Base-by-base conservation (phyloP, 495 filamentous ascomycete species). In the Penicillium verhagenii region DNA sequence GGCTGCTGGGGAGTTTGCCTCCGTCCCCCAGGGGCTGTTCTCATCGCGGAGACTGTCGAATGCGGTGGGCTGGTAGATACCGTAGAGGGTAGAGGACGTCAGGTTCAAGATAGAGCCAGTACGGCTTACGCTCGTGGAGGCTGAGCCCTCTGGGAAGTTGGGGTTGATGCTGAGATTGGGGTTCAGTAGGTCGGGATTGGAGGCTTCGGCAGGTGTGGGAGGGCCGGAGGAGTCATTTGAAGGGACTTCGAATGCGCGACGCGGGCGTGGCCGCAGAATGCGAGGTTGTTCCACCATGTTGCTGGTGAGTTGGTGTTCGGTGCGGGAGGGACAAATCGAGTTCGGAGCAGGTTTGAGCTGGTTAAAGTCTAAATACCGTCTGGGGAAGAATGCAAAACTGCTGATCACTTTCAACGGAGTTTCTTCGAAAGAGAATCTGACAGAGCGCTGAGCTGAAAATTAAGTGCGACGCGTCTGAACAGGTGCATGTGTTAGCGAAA, bases 1-100 rank as follows among this genome's bases (percentile, higher is more conserved):
- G 5, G 68, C 33, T 0, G 54, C 59, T 13, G 86, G 86, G 0
- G 86, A 86, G 57, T 88, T 77, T 18, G 82, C 78, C 40, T 89
- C 89, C 1, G 83, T 88, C 29, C 86, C 89, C 86, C 87, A 92
- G 31, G 89, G 82, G 37, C 74, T 72, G 45, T 71, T 61, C 33
- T 82, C 83, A 51, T 82, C 79, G 16, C 75, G 74, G 28, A 65
- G 69, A 38, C 68, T 74, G 53, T 77, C 76, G 58, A 78, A 80
- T 53, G 76, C 82, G 3, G 82, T 83, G 13, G 86, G 89, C 10
- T 83, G 81, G 74, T 94, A 97, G 66, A 97, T 98, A 40, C 94
- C 94, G 58, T 86, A 88, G 0, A 97, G 82, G 1, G 94, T 96
- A 2, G 89, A 90, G 13, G 88, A 85, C 24, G 92, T 96, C 47